These are phyloP conservation scores for Scutellaria galericulata DNA, from an alignment of 257 asterid species.

Conservation along the genomic window DNA sequence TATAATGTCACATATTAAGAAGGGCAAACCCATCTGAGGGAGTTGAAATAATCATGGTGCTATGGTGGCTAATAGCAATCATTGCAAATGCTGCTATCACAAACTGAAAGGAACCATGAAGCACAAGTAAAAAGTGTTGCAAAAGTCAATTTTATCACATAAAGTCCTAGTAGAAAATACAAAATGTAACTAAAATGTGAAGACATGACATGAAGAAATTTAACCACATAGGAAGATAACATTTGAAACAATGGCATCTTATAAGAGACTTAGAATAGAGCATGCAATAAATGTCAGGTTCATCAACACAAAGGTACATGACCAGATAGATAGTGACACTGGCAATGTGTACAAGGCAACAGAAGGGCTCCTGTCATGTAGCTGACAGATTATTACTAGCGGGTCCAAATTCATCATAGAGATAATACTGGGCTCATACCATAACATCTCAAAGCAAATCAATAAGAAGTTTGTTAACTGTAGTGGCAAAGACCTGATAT, in stretches of 20 bases:
- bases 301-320: neutral
- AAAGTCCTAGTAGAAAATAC: neutral
- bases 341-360: constrained; percentile 43
- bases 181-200: no score
- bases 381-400: neutral
- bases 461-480: neutral
- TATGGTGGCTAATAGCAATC: neutral
- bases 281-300: constrained; percentile 17
- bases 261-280: neutral
- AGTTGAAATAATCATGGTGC: constrained; percentile 7
- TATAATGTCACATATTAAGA: constrained; percentile 17
- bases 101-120: neutral
- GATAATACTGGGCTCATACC: constrained; percentile 28
- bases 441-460: constrained; percentile 2
- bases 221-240: constrained; percentile 8
- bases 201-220: no score
- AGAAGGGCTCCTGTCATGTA: constrained; percentile 34
- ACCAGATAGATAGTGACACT: constrained; percentile 34
- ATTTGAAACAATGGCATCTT: neutral
- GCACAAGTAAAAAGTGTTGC: neutral
- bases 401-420: neutral
- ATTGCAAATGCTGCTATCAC: neutral
- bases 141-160: neutral
- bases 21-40: neutral
- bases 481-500: constrained; percentile 66